phyloP scores from a whole-genome alignment of 352 stramenopile genomes.

The Phytophthora rubi region DNA sequence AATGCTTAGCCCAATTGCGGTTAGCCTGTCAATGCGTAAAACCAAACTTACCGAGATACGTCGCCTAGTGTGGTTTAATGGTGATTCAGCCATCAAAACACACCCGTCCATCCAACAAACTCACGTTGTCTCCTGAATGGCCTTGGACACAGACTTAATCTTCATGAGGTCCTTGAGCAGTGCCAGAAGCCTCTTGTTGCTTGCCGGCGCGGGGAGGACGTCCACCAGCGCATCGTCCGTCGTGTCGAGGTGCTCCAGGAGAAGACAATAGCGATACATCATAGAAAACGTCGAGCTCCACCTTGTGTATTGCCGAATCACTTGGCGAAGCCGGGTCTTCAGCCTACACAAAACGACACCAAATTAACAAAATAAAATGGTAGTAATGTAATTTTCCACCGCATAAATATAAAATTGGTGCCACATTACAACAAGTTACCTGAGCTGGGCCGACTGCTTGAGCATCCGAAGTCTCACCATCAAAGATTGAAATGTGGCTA shows the following conservation, averaged over 20 bases:
- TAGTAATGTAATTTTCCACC: background rate
- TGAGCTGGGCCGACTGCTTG: background rate
- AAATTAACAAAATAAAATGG: background rate
- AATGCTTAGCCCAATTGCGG: background rate
- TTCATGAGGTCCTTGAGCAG: background rate
- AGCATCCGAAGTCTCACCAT: slow-evolving; percentile 3
- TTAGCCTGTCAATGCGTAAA: background rate
- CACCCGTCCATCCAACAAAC: background rate
- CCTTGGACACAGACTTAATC: background rate
- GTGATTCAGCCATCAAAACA: background rate
- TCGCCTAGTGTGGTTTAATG: background rate
- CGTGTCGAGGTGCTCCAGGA: background rate
- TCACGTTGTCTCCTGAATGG: background rate
- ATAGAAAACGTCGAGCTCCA: background rate
- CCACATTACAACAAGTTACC: too few relatives aligned
- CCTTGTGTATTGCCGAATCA: background rate
- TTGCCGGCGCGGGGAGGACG: background rate
- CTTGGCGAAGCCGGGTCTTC: background rate
- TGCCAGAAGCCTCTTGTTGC: background rate
- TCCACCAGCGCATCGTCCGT: background rate
- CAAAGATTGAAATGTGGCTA: background rate
- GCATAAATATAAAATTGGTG: too few relatives aligned
- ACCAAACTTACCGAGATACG: background rate
- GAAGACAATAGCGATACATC: background rate
- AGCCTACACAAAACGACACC: background rate